A percentile compares a stretch with the other conserved stretches of the same genome.
These are phyloP conservation scores for Sonneratia alba DNA, from an alignment of 345 rosid genomes.

Conservation along the genomic window DNA sequence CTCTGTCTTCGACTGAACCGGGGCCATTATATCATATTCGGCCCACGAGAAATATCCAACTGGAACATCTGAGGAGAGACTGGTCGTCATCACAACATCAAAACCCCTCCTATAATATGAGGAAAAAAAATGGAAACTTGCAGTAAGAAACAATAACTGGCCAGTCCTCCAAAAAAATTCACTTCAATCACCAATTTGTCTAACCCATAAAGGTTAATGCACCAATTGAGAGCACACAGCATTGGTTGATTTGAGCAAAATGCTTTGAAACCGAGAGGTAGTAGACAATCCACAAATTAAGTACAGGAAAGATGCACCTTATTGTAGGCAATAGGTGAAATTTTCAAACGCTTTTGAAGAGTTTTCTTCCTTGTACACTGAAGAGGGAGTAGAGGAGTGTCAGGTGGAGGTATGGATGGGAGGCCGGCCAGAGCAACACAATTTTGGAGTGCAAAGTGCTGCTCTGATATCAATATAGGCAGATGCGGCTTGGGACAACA, in stretches of 20 bases:
- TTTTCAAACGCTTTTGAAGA: too few species aligned
- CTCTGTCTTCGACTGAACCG: conserved; percentile 71
- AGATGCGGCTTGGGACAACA: too few species aligned
- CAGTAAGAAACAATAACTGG: not conserved
- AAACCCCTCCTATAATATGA: conserved; percentile 57
- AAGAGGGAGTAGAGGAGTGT: too few species aligned
- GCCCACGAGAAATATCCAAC: conserved; percentile 99
- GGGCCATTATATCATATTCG: conserved; percentile 92
- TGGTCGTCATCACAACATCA: conserved; percentile 77
- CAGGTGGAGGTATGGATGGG: too few species aligned
- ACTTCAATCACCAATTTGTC: too few species aligned
- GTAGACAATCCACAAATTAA: not conserved
- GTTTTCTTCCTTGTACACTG: too few species aligned
- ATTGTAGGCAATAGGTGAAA: not conserved
- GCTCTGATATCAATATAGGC: too few species aligned
- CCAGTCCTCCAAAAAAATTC: not conserved
- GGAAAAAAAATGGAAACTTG: not conserved
- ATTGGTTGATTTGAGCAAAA: too few species aligned
- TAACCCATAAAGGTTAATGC: too few species aligned
- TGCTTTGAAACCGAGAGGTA: not conserved
- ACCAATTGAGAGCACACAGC: too few species aligned
- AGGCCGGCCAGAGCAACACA: too few species aligned
- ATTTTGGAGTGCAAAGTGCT: too few species aligned
- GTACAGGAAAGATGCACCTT: not conserved
- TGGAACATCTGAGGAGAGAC: conserved; percentile 98